Base-by-base conservation (phyloP, 768 basidiomycete species). In the Psilocybe subaeruginosa region DNA sequence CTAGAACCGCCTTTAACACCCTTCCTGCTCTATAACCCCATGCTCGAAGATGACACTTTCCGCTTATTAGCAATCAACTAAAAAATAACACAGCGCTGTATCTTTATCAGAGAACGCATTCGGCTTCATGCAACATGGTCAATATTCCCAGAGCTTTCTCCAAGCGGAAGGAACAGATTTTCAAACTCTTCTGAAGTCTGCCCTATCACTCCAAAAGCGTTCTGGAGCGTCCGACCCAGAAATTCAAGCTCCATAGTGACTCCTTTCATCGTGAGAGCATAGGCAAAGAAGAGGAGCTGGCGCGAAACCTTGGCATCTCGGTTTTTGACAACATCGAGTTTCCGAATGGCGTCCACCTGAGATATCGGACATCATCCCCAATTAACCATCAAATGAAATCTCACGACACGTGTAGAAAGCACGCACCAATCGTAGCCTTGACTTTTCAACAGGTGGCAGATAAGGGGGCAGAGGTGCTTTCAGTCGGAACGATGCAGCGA, bases 401-500 rank as follows among this genome's bases (percentile, higher is more conserved):
- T 9, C 31, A 19, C 52, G 35, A 58, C 33, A 48, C 51, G 29
- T 43, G 43, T 23, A 23, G 17, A 35, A 41, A 39, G n/a, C 53
- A 65, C 83, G 51, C 70, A 92, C 95, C 73, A 99, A 76, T 7
- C 87, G 84, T 56, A 89, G 84, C 54, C 97, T 85, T 0, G 94
- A 85, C 65, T 88, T 83, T 70, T 97, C 95, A 0, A 92, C 97
- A 0, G 96, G 96, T 2, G 97, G 97, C 0, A 99, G 84, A 72
- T 95, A 98, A 0, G 97, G 95, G 0, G 97, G 95, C n/a, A 99
- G 78, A 1, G 97, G 97, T 4, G 93, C 88, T 69, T 97, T 97
- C 45, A 93, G 79, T 16, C 87, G 80, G 72, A 96, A 92, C 1
- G 90, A 89, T 1, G 91, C 85, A 3, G 92, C 86, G 31, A 96